Evolutionary conservation across 2,329 filamentous ascomycete genomes (phyloP), one percentile per base, ranked within the genome.

Genomic region (Alternaria viburni): DNA sequence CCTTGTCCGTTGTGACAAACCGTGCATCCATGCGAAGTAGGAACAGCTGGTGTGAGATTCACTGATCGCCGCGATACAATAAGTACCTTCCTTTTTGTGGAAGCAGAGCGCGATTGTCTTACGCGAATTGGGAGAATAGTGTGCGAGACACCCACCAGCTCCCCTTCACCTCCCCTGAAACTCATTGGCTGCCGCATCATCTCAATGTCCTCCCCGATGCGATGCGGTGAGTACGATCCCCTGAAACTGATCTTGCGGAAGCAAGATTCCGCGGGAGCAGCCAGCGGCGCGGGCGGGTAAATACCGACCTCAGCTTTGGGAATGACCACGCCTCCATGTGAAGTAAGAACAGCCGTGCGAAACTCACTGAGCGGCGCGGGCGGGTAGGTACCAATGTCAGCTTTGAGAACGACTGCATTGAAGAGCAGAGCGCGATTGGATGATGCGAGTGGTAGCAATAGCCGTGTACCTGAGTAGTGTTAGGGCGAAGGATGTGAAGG

Each of bases 391-490:
- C 12, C 28, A 5, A 13, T 6, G 5, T 30, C 28, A 30, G 5
- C 5, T 30, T 13, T 30, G 12, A 5, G 28, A 7, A 30, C 0
- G 28, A 7, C 30, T 32, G 30, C 13, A 15, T 15, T 8, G 6
- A 5, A 7, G 4, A 15, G 15, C 15, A n/a, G 32, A 10, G 2
- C 8, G 15, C 32, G 15, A 41, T 41, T 41, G 8, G 15, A 5
- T 9, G 15, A 5, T 1, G 32, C 15, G 15, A 4, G 7, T 36
- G 1, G 7, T 9, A 4, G 30, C 13, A 13, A 41, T 41, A 5
- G 4, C 8, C 0, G 6, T 2, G 5, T 41, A 6, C 36, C 36
- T 5, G 4, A 11, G 15, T 1, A 2, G 8, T 17, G 36, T 17
- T 11, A 4, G 8, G 6, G 36, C 6, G 32, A 41, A 10, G 32